Evolutionary conservation across 305 asterid genomes (phyloP).

Genomic region (Ilex paraguariensis): DNA sequence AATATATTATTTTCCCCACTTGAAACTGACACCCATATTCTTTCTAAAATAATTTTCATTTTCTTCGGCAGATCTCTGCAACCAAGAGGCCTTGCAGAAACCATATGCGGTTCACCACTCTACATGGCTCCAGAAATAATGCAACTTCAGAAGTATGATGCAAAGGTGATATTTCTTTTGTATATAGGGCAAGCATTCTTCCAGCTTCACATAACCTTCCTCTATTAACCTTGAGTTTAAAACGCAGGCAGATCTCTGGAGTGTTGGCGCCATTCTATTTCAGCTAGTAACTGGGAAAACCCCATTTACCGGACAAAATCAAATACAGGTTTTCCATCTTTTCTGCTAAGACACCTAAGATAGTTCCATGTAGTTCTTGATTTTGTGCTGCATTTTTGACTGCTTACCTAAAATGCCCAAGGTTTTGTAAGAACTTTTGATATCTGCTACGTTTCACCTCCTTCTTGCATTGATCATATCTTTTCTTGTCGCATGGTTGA

Average conservation of each 20-base stretch:
- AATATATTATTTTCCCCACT: too few species aligned
- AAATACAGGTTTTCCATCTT: conserved; percentile 47
- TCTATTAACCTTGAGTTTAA: conserved; percentile 24
- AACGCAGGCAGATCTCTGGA: conserved; percentile 98
- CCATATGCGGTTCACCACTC: conserved; percentile 95
- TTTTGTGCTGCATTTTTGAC: too few species aligned
- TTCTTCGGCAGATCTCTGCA: conserved; percentile 71
- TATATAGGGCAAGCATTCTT: too few species aligned
- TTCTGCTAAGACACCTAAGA: too few species aligned
- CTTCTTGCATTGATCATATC: too few species aligned
- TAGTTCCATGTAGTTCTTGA: too few species aligned
- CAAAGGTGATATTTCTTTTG: conserved; percentile 58
- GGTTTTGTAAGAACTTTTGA: too few species aligned
- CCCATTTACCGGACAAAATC: conserved; percentile 80
- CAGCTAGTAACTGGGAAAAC: conserved; percentile 93
- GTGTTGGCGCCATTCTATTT: conserved; percentile 89
- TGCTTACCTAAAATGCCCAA: too few species aligned
- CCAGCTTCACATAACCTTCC: too few species aligned
- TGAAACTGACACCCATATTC: too few species aligned
- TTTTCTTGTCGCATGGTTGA: conserved; percentile 5
- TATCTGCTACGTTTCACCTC: too few species aligned
- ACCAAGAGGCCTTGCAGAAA: conserved; percentile 87
- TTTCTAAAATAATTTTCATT: not conserved
- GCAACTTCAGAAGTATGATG: conserved; percentile 90
- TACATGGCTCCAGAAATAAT: conserved; percentile 99